Evolutionary conservation across 2,329 filamentous ascomycete species (phyloP), one percentile per base, ranked within the genome.

Genomic region (Alternaria sp.): DNA sequence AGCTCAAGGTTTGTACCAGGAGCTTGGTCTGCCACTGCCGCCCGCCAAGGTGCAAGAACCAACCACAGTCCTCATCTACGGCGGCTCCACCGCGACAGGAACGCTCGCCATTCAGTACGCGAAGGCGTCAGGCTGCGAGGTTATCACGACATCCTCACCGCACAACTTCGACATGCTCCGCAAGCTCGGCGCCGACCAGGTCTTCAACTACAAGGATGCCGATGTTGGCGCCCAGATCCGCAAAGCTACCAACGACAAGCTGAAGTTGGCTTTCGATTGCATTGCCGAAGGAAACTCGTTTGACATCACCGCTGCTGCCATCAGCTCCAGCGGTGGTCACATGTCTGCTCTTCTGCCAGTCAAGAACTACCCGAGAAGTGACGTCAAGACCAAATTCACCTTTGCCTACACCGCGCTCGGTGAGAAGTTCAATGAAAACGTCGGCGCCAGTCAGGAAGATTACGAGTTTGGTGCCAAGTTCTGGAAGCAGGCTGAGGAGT

Each of bases 41-140:
- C 87, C 87, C 1, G 62, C 61, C 18, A 73, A 75, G n/a, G 74
- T 79, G 9, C 70, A 78, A 39, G 68, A 78, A 42, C 68, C 65
- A 18, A 75, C 68, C 0, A 75, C 81, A 0, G 66, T 86, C 18
- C 68, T 86, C 12, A 81, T 86, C 54, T 85, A 85, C 62, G 84
- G 83, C 46, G 84, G 80, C 8, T 82, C 80, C 39, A 84, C 82
- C 2, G 83, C 83, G 18, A 85, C 83, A 0, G 84, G 84, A 2
- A 77, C 78, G 1, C 73, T 85, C 4, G 83, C 83, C 7, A 78
- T 86, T 28, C 84, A 85, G 64, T 84, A 75, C 59, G 83, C 81
- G 7, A 81, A 82, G 58, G 74, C 84, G 4, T 78, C 79, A 12
- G 80, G 80, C 24, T 73, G 70, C 49, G 69, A 79, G 39, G 82